Evolutionary conservation across 164 flowering plant species (phyloP), one percentile per base, ranked within the genome.

Genomic region (Santalum album): DNA sequence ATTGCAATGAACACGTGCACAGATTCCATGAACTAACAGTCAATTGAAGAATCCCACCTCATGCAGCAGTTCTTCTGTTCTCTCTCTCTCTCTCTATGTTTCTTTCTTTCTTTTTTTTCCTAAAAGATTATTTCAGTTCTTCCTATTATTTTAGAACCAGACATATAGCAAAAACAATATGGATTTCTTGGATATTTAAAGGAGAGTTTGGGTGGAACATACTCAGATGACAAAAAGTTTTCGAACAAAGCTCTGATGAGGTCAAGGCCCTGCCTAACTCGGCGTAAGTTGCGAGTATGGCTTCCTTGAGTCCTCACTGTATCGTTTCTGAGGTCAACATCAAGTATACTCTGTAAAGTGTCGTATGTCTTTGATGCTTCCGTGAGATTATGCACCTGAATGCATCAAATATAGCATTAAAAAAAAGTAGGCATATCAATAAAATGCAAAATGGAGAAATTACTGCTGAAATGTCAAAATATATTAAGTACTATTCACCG

Each of bases 181-280:
- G n/a, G n/a, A n/a, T n/a, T n/a, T n/a, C n/a, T n/a, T n/a, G n/a
- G n/a, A 14, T 25, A 15, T 1, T 17, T 12, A 26, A 14, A 44
- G 51, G n/a, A n/a, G 6, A 53, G 47, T 9, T 7, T n/a, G n/a
- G 16, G 2, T 14, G 55, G 22, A 36, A 59, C 82, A 29, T 87
- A 90, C 96, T 73, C 74, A 2, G 82, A 50, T 9, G 78, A 60
- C 24, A 91, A 61, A 65, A 91, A 83, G 36, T 84, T 74, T 49
- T 82, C 72, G 61, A 87, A 87, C 22, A 91, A 53, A 54, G 75
- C 90, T 64, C 85, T 74, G 66, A 91, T 73, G 67, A 91, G 91
- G 61, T 87, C 96, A 56, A 87, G 86, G 40, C 98, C 96, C 75
- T 79, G 95, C 69, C 91, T 71, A 68, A 91, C 92, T 59, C 98